These are phyloP conservation scores for Athelia psychrophila DNA, from an alignment of 1,284 basidiomycete genomes.

Conservation along the genomic window DNA sequence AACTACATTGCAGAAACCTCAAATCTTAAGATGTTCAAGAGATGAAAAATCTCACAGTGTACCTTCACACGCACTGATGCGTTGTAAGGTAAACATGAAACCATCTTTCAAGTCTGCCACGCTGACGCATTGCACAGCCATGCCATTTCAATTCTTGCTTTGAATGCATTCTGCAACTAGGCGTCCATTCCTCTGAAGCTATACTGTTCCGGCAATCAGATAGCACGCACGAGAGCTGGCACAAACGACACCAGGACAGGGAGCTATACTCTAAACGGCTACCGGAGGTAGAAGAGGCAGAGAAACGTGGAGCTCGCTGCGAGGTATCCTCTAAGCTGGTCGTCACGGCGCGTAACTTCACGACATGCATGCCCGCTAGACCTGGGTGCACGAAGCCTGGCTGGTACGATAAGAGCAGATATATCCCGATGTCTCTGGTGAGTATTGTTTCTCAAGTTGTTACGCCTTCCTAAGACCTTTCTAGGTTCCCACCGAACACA, in stretches of 20 bases:
- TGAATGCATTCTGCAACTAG: constrained; percentile 42
- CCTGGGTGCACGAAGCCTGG: constrained; percentile 32
- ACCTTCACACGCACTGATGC: not conserved
- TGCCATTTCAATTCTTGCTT: constrained; percentile 55
- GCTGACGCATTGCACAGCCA: constrained; percentile 36
- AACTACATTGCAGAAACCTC: no score
- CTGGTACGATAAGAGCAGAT: constrained; percentile 47
- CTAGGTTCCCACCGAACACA: not conserved
- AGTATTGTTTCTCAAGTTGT: constrained; percentile 6
- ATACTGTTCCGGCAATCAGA: constrained; percentile 32
- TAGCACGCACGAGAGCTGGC: constrained; percentile 34
- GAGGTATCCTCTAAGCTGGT: constrained; percentile 29
- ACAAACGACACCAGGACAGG: constrained; percentile 37
- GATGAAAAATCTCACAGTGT: not conserved
- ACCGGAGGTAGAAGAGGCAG: constrained; percentile 23
- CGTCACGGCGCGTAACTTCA: constrained; percentile 39
- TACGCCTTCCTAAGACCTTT: not conserved
- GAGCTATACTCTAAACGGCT: constrained; percentile 22
- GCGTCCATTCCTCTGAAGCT: constrained; percentile 52
- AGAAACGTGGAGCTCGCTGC: constrained; percentile 32
- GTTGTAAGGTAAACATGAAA: not conserved
- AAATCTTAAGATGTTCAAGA: not conserved
- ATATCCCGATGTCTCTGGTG: constrained; percentile 15
- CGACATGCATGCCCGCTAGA: constrained; percentile 40
- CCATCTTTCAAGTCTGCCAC: not conserved